Evolutionary conservation across 2,329 filamentous ascomycete genomes (phyloP), one percentile per base, ranked within the genome.

Genomic region (Teratosphaeria pseudoeucalypti): DNA sequence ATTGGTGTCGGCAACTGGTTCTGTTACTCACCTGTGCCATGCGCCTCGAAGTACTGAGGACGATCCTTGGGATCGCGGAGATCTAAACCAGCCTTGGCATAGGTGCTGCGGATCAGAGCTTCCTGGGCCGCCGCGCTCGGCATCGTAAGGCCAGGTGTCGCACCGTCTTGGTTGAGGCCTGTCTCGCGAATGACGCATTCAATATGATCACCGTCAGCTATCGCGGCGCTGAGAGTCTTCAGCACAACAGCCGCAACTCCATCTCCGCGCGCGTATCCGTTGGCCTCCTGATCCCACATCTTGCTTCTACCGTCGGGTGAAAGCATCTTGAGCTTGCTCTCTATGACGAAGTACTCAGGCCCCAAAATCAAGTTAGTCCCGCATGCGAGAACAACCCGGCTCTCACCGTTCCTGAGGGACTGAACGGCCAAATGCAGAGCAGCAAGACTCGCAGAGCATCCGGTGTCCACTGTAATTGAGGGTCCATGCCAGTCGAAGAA

Each of bases 171-270:
- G 27, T 69, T 71, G 14, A 19, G 10, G 26, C 26, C 52, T 12
- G 26, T 34, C 26, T 29, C 52, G 12, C 39, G 39, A 37, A 72
- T 70, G 11, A 67, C 60, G n/a, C 58, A 67, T 11, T 65, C 63
- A n/a, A 72, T 69, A 23, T 64, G 61, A 56, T 73, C 70, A 12
- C 66, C 65, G 54, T 73, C 70, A 4, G 65, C 63, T 3, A 69
- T 53, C 9, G 71, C 71, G 52, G 70, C 69, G 5, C 67, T 61
- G 6, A 72, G 57, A 10, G 66, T 60, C 61, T 73, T 73, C 37
- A 71, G 54, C 10, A 71, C 57, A n/a, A 71, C 60, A 2, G 63
- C 34, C 2, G 58, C 68, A 2, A 67, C 58, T 16, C 61, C 68
- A 16, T 71, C 69, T 26, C 60, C 69, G 26, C 69, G 63, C 57